These are phyloP conservation scores for Botrytis fragariae DNA, from an alignment of 2,329 filamentous ascomycete genomes.

Conservation along the genomic window DNA sequence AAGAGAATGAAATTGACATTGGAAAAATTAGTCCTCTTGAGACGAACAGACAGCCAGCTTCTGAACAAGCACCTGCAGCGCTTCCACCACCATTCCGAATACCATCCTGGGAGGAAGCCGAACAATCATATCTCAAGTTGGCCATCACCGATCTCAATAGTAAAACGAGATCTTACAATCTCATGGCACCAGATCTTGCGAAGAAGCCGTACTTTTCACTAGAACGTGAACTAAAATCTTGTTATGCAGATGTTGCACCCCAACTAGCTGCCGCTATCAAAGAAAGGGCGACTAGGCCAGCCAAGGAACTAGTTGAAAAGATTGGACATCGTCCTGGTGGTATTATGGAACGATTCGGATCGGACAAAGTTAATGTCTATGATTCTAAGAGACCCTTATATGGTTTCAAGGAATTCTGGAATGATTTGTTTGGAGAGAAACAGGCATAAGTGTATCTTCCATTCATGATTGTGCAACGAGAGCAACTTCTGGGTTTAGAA, in stretches of 20 bases:
- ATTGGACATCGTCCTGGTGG: constrained; percentile 47
- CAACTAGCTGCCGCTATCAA: constrained; percentile 69
- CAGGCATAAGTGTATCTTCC: neutral
- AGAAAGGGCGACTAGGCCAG: constrained; percentile 56
- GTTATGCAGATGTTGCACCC: constrained; percentile 84
- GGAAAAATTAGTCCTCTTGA: neutral
- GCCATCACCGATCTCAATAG: constrained; percentile 75
- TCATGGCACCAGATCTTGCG: constrained; percentile 87
- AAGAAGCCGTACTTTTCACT: constrained; percentile 91
- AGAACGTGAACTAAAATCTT: constrained; percentile 74
- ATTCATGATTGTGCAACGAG: too few relatives aligned
- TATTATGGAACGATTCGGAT: constrained; percentile 61
- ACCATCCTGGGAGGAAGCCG: constrained; percentile 67
- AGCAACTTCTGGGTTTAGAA: neutral
- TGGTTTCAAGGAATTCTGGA: constrained; percentile 87
- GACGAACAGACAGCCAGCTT: constrained; percentile 14
- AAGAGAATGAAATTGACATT: constrained; percentile 19
- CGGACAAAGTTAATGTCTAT: constrained; percentile 59
- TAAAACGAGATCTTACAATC: constrained; percentile 83
- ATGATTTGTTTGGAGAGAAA: constrained; percentile 60
- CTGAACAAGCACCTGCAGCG: constrained; percentile 24
- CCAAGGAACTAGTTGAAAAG: constrained; percentile 43
- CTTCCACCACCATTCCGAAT: constrained; percentile 71
- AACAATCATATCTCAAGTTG: constrained; percentile 72
- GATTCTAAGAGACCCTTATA: constrained; percentile 76